phyloP scores from a whole-genome alignment of 2,329 filamentous ascomycete genomes.

The Neobulgaria alba region DNA sequence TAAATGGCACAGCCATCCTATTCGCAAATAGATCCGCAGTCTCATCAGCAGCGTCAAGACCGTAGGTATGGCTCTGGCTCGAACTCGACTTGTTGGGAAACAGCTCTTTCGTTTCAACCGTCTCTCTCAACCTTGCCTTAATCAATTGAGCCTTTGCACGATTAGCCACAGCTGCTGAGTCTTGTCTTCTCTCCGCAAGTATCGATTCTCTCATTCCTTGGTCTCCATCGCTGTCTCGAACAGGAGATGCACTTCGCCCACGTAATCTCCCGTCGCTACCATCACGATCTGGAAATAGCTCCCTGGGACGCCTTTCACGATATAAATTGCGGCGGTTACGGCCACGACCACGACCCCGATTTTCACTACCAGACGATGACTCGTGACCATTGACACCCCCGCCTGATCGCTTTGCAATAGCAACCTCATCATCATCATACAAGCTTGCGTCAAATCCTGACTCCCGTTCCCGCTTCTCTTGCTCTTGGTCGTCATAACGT shows the following conservation, averaged over 20 bases:
- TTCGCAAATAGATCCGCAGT: constrained; percentile 42
- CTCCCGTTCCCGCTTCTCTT: constrained; percentile 37
- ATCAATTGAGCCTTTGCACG: constrained; percentile 38
- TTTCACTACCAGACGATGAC: constrained; percentile 27
- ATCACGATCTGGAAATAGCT: constrained; percentile 49
- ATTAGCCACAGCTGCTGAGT: constrained; percentile 29
- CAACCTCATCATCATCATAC: constrained; percentile 62
- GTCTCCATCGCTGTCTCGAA: constrained; percentile 33
- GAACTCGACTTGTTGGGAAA: constrained; percentile 41
- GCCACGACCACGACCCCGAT: constrained; percentile 14
- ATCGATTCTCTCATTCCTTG: constrained; percentile 28
- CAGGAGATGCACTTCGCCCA: constrained; percentile 28
- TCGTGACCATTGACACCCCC: constrained; percentile 28
- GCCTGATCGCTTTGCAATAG: constrained; percentile 25
- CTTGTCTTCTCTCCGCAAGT: constrained; percentile 7
- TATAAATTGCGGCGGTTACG: constrained; percentile 9
- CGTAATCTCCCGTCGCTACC: constrained; percentile 26
- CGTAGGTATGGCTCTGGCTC: constrained; percentile 39
- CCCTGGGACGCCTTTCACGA: constrained; percentile 34
- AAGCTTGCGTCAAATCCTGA: constrained; percentile 64
- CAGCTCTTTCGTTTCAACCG: constrained; percentile 37
- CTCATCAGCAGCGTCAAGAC: constrained; percentile 46
- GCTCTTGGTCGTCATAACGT: constrained; percentile 37
- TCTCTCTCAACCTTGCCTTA: constrained; percentile 28
- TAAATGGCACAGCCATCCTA: constrained; percentile 40